Percentiles rank a stretch among this genome's conserved stretches.
Evolutionary conservation across 2,329 filamentous ascomycete genomes (phyloP).

Genomic region (Trichoderma oligosporum): DNA sequence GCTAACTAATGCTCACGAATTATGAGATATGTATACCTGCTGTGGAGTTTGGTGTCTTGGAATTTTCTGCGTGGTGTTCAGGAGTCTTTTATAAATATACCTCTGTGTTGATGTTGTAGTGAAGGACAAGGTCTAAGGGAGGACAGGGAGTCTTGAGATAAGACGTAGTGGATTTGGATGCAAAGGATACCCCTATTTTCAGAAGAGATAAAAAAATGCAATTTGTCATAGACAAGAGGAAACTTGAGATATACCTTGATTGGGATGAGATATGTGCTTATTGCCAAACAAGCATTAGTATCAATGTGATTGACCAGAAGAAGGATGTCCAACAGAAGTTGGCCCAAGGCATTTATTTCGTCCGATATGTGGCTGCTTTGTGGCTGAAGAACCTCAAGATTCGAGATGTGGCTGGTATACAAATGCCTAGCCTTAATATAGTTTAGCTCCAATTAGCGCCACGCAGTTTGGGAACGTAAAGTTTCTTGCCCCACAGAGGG

Average conservation of each 20-base stretch:
- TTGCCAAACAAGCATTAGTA: no score
- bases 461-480: slow-evolving; percentile 14
- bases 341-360: not conserved
- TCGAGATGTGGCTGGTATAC: not conserved
- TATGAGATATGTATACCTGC: not conserved
- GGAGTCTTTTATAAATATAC: slow-evolving; percentile 16
- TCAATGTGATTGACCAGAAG: no score
- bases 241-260: no score
- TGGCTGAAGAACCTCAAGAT: no score
- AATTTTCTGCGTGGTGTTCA: slow-evolving; percentile 5
- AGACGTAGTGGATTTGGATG: not conserved
- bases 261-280: no score
- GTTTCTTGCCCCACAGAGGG: slow-evolving; percentile 23
- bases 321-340: no score
- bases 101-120: not conserved
- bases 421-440: not conserved
- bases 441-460: slow-evolving; percentile 21
- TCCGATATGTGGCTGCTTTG: slow-evolving; percentile 18
- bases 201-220: no score
- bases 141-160: not conserved
- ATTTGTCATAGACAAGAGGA: no score
- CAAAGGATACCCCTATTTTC: slow-evolving; percentile 9
- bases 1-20: slow-evolving; percentile 4
- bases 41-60: not conserved
- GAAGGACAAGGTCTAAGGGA: not conserved